These are phyloP conservation scores for Leptographium flavum DNA, from an alignment of 2,329 filamentous ascomycete species.

Conservation along the genomic window DNA sequence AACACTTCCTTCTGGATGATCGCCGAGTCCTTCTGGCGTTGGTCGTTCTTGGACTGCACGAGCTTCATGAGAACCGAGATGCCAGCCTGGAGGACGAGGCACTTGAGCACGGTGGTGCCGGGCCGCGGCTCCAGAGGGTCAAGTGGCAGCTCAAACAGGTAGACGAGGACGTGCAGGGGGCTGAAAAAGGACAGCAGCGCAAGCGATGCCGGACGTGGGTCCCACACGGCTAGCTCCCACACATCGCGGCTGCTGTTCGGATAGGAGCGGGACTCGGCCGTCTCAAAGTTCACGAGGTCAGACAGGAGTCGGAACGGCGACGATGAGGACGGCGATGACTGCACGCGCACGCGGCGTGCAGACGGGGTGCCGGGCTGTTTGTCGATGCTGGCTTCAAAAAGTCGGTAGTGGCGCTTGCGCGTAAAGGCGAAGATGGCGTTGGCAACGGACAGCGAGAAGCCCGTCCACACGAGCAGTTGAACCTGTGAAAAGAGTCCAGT, in stretches of 20 bases:
- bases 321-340: conserved; percentile 57
- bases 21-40: conserved; percentile 71
- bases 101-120: conserved; percentile 73
- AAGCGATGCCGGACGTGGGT: conserved; percentile 72
- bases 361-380: conserved; percentile 64
- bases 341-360: conserved; percentile 74
- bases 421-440: conserved; percentile 76
- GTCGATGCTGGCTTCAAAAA: conserved; percentile 82
- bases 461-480: conserved; percentile 53
- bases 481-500: conserved; percentile 31
- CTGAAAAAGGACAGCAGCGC: conserved; percentile 83
- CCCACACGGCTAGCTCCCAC: conserved; percentile 91
- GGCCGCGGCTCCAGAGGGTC: conserved; percentile 61
- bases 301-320: conserved; percentile 68
- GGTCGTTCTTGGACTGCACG: conserved; percentile 59
- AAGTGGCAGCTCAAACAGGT: conserved; percentile 76
- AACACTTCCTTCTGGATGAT: conserved; percentile 86
- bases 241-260: conserved; percentile 74
- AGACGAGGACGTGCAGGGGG: conserved; percentile 81
- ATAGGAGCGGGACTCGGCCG: conserved; percentile 71
- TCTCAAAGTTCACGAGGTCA: conserved; percentile 50
- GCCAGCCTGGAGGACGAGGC: conserved; percentile 59
- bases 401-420: conserved; percentile 71
- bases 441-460: conserved; percentile 49
- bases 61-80: conserved; percentile 65